Evolutionary conservation across 345 rosid genomes (phyloP).

Genomic region (Schrenkiella parvula): DNA sequence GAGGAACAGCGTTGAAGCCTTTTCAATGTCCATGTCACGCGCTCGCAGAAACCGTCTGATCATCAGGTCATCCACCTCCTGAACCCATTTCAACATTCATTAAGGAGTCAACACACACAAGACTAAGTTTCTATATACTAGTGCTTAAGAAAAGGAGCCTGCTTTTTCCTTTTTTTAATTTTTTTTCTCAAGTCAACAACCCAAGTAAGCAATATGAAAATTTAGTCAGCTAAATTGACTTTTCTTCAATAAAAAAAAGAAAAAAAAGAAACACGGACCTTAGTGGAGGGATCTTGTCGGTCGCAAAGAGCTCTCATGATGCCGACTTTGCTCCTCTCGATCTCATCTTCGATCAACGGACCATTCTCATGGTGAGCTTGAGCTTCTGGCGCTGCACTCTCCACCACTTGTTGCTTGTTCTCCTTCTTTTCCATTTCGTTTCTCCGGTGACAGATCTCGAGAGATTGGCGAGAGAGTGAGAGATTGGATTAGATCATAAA

Average conservation of each 20-base stretch:
- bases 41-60: slow-evolving; percentile 82
- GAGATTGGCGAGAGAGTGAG: not conserved
- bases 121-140: no score
- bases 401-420: not conserved
- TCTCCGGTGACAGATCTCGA: slow-evolving; percentile 16
- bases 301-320: slow-evolving; percentile 77
- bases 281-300: slow-evolving; percentile 70
- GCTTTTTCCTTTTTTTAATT: not conserved
- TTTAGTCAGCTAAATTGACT: not conserved
- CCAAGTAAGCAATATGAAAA: not conserved
- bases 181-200: not conserved
- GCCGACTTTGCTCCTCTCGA: slow-evolving; percentile 67
- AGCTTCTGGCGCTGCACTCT: slow-evolving; percentile 1
- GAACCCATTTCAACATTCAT: not conserved
- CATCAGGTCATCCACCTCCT: slow-evolving; percentile 77
- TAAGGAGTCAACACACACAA: not conserved
- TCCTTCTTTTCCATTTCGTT: slow-evolving; percentile 11
- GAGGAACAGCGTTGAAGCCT: slow-evolving; percentile 63
- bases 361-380: slow-evolving; percentile 1
- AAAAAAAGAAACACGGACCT: slow-evolving; percentile 43
- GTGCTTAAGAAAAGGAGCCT: no score
- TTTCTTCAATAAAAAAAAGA: not conserved
- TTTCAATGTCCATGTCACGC: slow-evolving; percentile 81
- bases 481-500: not conserved
- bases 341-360: slow-evolving; percentile 42